Percentiles rank a stretch among this genome's conserved stretches.
Evolutionary conservation across 148 eudicot species (phyloP).

Genomic region (Chenopodium formosanum): DNA sequence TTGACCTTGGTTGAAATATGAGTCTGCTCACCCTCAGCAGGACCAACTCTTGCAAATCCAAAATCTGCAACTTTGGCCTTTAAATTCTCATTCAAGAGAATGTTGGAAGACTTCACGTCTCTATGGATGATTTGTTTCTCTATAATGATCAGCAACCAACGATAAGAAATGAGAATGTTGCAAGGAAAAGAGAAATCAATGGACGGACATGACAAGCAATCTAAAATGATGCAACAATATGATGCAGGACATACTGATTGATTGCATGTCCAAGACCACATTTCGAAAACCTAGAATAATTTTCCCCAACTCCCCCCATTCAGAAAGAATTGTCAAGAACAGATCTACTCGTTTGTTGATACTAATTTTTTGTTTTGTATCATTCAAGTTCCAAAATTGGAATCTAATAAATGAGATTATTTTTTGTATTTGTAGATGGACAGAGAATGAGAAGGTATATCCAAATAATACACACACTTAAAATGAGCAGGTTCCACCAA

Average conservation of each 20-base stretch:
- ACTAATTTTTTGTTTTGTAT: not conserved
- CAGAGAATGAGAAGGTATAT: not conserved
- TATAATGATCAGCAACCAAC: conserved; percentile 29
- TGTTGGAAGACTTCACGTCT: conserved; percentile 95
- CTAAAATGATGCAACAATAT: not conserved
- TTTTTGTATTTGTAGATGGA: not conserved
- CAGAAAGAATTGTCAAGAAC: not conserved
- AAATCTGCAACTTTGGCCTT: conserved; percentile 98
- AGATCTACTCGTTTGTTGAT: not conserved
- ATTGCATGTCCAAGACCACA: not conserved
- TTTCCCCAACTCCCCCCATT: not conserved
- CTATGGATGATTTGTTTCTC: conserved; percentile 96
- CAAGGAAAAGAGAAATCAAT: not conserved
- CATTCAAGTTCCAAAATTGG: not conserved
- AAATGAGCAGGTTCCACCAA: not conserved
- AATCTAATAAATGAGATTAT: not conserved
- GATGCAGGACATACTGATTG: not conserved
- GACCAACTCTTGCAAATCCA: conserved; percentile 91
- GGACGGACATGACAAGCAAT: not conserved
- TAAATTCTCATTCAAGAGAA: conserved; percentile 74
- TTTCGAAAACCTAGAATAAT: no score
- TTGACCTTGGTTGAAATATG: conserved; percentile 93
- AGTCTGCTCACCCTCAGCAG: conserved; percentile 61
- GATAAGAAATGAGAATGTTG: not conserved
- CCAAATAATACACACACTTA: not conserved